Evolutionary conservation across 2,329 filamentous ascomycete species (phyloP).

Genomic region (Stemphylium lycopersici): DNA sequence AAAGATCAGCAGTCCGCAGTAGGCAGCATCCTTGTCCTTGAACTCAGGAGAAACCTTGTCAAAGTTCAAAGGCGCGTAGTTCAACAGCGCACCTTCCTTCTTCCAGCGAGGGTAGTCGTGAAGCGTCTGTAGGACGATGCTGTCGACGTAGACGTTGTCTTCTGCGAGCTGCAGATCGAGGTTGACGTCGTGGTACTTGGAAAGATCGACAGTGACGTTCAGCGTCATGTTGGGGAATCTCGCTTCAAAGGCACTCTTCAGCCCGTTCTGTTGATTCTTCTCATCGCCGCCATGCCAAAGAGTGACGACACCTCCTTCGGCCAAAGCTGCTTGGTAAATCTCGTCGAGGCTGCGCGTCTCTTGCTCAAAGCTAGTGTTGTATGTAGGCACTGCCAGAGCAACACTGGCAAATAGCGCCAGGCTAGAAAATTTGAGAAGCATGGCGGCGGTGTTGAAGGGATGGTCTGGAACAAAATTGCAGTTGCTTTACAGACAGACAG

Average conservation of each 20-base stretch:
- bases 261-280: constrained; percentile 44
- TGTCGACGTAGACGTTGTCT: constrained; percentile 49
- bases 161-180: constrained; percentile 56
- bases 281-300: constrained; percentile 60
- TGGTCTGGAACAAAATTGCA: background rate
- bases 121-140: constrained; percentile 57
- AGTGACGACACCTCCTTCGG: constrained; percentile 56
- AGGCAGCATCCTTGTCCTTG: constrained; percentile 54
- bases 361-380: background rate
- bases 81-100: constrained; percentile 53
- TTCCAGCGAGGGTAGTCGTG: constrained; percentile 62
- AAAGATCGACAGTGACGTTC: constrained; percentile 62
- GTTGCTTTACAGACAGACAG: background rate
- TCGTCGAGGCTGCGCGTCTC: constrained; percentile 58
- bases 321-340: constrained; percentile 58
- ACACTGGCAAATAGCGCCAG: constrained; percentile 5
- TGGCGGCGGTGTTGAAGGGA: background rate
- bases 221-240: constrained; percentile 59
- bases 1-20: constrained; percentile 50
- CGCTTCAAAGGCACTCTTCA: constrained; percentile 55
- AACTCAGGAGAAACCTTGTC: constrained; percentile 52
- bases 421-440: constrained; percentile 3
- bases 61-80: constrained; percentile 58
- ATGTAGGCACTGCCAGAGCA: background rate
- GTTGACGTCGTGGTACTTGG: constrained; percentile 60